phyloP scores from a whole-genome alignment of 805 yeast genomes.

The Sugiyamaella smithiae region DNA sequence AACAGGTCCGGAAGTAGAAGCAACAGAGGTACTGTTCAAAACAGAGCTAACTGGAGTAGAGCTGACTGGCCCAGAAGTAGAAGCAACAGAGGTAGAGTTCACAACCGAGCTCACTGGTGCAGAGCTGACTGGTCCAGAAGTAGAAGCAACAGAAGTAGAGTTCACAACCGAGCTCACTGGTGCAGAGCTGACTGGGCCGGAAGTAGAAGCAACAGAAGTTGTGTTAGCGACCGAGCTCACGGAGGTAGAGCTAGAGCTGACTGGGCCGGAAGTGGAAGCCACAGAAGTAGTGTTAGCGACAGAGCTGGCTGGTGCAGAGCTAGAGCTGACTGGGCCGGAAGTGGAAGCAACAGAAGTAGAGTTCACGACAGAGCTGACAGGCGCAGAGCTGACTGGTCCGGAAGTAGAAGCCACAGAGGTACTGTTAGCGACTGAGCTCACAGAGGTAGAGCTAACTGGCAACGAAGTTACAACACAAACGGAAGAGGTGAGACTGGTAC shows the following conservation, averaged over 20 bases:
- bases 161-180: background rate
- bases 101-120: background rate
- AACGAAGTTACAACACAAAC: too few relatives aligned
- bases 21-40: conserved; percentile 4
- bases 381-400: conserved; percentile 5
- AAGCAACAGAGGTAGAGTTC: background rate
- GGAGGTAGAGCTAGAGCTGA: background rate
- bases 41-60: conserved; percentile 9
- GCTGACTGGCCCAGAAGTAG: background rate
- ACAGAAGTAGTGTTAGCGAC: background rate
- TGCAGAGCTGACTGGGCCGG: background rate
- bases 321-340: conserved; percentile 9
- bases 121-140: background rate
- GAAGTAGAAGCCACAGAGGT: conserved; percentile 9
- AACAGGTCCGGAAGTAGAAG: conserved; percentile 5
- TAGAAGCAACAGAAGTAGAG: conserved; percentile 7
- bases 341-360: conserved; percentile 7
- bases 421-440: conserved; percentile 1
- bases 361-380: conserved; percentile 3
- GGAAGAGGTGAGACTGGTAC: too few relatives aligned
- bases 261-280: background rate
- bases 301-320: conserved; percentile 11
- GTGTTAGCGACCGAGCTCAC: background rate
- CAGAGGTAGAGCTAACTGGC: background rate
- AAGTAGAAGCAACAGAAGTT: background rate